A percentile compares a stretch with the other conserved stretches of the same genome.
These are phyloP conservation scores for Rachicladosporium sp. DNA, from an alignment of 2,329 filamentous ascomycete genomes.

Conservation along the genomic window DNA sequence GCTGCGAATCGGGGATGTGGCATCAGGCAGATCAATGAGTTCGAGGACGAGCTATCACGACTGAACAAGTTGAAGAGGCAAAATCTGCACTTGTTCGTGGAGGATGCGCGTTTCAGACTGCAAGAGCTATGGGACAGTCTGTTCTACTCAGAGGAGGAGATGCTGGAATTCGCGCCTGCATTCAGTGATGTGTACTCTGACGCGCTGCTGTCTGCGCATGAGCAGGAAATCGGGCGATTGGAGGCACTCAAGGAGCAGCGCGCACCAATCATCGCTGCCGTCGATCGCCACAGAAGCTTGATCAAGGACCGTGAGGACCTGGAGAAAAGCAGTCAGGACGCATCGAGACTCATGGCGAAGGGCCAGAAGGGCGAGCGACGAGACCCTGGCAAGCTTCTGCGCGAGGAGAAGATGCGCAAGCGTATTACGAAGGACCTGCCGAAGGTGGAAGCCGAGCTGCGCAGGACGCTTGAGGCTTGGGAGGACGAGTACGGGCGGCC, in stretches of 20 bases:
- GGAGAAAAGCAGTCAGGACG: slow-evolving; percentile 83
- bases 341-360: slow-evolving; percentile 80
- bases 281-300: slow-evolving; percentile 72
- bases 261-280: slow-evolving; percentile 65
- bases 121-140: slow-evolving; percentile 92
- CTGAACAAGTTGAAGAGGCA: slow-evolving; percentile 89
- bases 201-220: slow-evolving; percentile 85
- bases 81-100: slow-evolving; percentile 90
- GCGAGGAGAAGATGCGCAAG: slow-evolving; percentile 98
- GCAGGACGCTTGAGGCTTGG: slow-evolving; percentile 70
- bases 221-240: slow-evolving; percentile 74
- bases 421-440: slow-evolving; percentile 90
- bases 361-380: slow-evolving; percentile 88
- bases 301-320: slow-evolving; percentile 80
- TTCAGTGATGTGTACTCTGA: slow-evolving; percentile 91
- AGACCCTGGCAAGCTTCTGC: slow-evolving; percentile 82
- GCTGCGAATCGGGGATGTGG: slow-evolving; percentile 83
- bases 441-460: slow-evolving; percentile 75
- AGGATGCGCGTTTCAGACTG: slow-evolving; percentile 79
- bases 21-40: slow-evolving; percentile 85
- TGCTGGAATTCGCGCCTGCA: slow-evolving; percentile 93
- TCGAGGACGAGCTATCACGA: slow-evolving; percentile 75
- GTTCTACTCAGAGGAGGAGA: slow-evolving; percentile 95
- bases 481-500: slow-evolving; percentile 89
- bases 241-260: slow-evolving; percentile 78